These are phyloP conservation scores for Solanum piurae DNA, from an alignment of 257 asterid genomes.

Conservation along the genomic window DNA sequence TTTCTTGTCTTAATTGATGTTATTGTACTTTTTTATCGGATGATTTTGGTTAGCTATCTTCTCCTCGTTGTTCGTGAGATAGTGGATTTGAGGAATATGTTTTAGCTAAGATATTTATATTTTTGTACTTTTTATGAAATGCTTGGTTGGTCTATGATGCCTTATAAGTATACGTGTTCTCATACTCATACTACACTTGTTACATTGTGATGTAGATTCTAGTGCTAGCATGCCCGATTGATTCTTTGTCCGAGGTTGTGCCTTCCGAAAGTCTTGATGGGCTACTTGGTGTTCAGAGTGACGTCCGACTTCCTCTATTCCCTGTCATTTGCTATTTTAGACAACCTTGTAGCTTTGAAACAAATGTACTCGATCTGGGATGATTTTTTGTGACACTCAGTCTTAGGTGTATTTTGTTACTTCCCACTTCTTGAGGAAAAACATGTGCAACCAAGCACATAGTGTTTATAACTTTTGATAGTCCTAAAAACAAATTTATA, in stretches of 20 bases:
- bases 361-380: not conserved
- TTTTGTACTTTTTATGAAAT: too few relatives aligned
- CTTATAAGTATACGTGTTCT: too few relatives aligned
- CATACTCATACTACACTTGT: not conserved
- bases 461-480: not conserved
- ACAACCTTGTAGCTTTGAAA: not conserved
- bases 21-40: too few relatives aligned
- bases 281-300: not conserved
- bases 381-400: not conserved
- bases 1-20: not conserved
- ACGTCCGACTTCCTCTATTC: not conserved
- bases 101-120: not conserved
- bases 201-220: not conserved
- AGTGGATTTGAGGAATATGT: not conserved
- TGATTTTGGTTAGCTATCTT: not conserved
- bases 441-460: not conserved
- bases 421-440: not conserved
- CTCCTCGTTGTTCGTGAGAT: too few relatives aligned
- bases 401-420: not conserved
- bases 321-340: not conserved
- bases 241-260: not conserved
- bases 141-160: too few relatives aligned
- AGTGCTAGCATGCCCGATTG: not conserved
- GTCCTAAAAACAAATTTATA: not conserved
- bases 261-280: not conserved